Base-by-base conservation (phyloP, 176 grass and related monocot species). In the Chloris gayana region DNA sequence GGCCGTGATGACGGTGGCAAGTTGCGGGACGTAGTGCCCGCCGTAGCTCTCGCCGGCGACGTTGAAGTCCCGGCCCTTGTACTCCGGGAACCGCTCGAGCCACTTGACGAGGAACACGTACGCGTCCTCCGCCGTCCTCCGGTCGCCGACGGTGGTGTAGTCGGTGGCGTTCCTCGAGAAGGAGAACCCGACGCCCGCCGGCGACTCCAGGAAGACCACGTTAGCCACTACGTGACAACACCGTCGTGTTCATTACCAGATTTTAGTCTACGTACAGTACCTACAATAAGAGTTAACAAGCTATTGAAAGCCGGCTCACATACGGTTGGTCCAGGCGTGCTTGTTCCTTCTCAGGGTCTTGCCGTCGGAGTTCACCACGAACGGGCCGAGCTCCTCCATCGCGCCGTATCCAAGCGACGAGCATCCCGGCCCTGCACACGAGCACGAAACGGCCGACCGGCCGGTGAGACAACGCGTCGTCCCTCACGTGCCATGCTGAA, bases 1-100 rank as follows among this genome's bases (percentile, higher is more conserved):
- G 5, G 53, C 37, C 8, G 47, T 22, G 14, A 94, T 75, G 35
- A 78, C 49, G 32, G 67, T 2, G 11, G 92, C 85, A 1, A 91
- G 86, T 34, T 86, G 22, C 15, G 92, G 88, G 26, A 86, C 31
- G 64, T 91, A 89, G 32, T 86, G 88, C 11, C 88, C 91, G 30
- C 47, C 79, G 73, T 86, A 94, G 79, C 91, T 88, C 74, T 94
- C 88, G 2, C 92, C 92, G 33, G 74, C 47, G 44, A 94, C 86
- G 75, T 84, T 91, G 35, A 94, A 91, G 38, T 88, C 88, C 4
- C 85, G 78, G 14, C 69, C 74, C 54, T 86, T 91, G 74, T 91
- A 91, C 64, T 88, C 80, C 1, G 88, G 91, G 63, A 91, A 91
- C 67, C 91, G 78, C 68, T 88, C 77, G 1, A 91, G 85, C 88